A percentile compares a stretch with the other conserved stretches of the same genome.
phyloP scores from a whole-genome alignment of 805 yeast genomes.

The Candida sphagnicola region DNA sequence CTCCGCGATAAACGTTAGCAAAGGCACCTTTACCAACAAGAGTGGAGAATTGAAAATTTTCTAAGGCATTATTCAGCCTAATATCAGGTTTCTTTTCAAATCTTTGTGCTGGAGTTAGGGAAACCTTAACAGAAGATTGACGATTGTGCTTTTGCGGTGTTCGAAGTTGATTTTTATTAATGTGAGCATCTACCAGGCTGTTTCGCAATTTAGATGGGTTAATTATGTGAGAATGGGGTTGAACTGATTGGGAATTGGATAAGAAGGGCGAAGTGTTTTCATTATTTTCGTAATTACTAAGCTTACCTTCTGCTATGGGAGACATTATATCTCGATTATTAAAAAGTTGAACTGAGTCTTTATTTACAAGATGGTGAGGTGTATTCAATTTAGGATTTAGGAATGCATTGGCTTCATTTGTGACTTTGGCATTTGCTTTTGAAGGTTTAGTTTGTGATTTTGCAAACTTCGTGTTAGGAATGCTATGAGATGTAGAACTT shows the following conservation, averaged over 20 bases:
- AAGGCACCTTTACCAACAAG: slow-evolving; percentile 88
- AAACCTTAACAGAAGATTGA: slow-evolving; percentile 32
- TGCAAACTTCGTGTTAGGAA: background rate
- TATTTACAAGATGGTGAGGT: background rate
- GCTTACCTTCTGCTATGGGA: slow-evolving; percentile 1
- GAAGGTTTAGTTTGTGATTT: background rate
- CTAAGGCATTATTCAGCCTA: slow-evolving; percentile 38
- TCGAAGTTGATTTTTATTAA: background rate
- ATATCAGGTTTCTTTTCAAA: slow-evolving; percentile 41
- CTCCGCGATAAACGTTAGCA: slow-evolving; percentile 79
- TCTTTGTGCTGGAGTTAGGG: slow-evolving; percentile 51
- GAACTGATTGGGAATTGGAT: slow-evolving; percentile 17
- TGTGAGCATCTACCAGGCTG: background rate
- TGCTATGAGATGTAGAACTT: background rate
- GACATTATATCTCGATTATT: background rate
- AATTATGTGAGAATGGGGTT: background rate
- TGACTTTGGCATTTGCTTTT: background rate
- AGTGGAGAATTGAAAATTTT: slow-evolving; percentile 50
- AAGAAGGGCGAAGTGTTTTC: slow-evolving; percentile 25
- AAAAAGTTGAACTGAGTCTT: background rate
- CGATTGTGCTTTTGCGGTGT: slow-evolving; percentile 18
- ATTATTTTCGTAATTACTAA: background rate
- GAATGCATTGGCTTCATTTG: background rate
- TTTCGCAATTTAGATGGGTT: background rate
- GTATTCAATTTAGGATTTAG: background rate